Conservation (phyloP, 768 basidiomycete species). For the Naematelia aurantialba region DNA sequence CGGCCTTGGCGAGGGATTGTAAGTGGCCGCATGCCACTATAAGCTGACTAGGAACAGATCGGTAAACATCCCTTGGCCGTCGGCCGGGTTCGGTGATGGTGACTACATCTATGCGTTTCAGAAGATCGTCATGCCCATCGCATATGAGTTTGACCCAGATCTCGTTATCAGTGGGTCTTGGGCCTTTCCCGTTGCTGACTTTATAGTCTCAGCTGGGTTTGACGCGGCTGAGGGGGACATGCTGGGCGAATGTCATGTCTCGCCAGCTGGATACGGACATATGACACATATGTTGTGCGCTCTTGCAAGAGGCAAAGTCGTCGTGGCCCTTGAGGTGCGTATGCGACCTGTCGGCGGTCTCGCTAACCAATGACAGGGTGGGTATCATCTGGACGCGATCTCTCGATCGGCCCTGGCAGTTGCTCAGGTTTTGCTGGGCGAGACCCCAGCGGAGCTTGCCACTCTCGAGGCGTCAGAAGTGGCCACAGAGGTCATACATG, state of each 20-base stretch:
- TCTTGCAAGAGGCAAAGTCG: conserved; percentile 79
- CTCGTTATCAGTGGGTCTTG: conserved; percentile 78
- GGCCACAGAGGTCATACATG: conserved; percentile 84
- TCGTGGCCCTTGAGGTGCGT: conserved; percentile 86
- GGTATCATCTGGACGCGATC: conserved; percentile 87
- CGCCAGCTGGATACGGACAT: conserved; percentile 90
- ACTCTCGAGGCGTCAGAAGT: conserved; percentile 68
- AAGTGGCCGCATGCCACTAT: conserved; percentile 53
- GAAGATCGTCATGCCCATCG: conserved; percentile 92
- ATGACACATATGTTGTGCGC: conserved; percentile 97
- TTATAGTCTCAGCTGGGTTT: conserved; percentile 89
- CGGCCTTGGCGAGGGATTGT: conserved; percentile 73
- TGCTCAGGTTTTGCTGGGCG: conserved; percentile 79
- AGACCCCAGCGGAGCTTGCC: conserved; percentile 70
- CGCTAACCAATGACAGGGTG: conserved; percentile 62
- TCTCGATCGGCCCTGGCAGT: conserved; percentile 84
- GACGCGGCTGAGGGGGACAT: conserved; percentile 92
- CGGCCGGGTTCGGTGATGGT: conserved; percentile 80
- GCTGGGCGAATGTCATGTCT: conserved; percentile 84
- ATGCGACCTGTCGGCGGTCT: not conserved
- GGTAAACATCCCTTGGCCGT: conserved; percentile 95
- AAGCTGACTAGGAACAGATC: conserved; percentile 52
- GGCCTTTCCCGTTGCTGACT: conserved; percentile 9
- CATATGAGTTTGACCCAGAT: conserved; percentile 92
- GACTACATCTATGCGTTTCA: conserved; percentile 98